Conservation (phyloP, 2,329 filamentous ascomycete species). For the Cadophora luteo-olivacea region DNA sequence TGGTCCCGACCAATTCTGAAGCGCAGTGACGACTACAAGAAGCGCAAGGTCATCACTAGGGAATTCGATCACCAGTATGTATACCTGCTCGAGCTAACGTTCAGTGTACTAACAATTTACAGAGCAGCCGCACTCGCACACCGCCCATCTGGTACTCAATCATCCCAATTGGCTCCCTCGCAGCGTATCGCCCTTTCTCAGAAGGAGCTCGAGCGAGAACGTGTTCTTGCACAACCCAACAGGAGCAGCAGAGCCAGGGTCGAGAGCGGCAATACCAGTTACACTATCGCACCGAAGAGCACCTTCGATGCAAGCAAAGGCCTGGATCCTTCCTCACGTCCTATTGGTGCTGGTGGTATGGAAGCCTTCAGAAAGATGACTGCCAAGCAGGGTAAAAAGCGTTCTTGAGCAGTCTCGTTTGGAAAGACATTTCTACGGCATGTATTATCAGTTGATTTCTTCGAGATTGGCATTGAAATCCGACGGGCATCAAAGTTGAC, state of each 20-base stretch:
- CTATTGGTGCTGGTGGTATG: conserved; percentile 67
- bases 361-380: conserved; percentile 72
- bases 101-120: conserved; percentile 27
- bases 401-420: conserved; percentile 25
- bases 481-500: background rate
- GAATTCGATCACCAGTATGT: conserved; percentile 70
- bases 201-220: conserved; percentile 57
- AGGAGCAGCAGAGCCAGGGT: conserved; percentile 61
- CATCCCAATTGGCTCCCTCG: conserved; percentile 39
- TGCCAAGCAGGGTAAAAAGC: conserved; percentile 64
- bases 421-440: background rate
- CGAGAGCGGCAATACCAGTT: conserved; percentile 45
- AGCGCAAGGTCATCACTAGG: conserved; percentile 71
- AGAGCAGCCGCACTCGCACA: conserved; percentile 45
- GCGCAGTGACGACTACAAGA: conserved; percentile 92
- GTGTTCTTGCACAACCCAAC: conserved; percentile 62
- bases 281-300: conserved; percentile 53
- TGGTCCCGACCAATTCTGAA: conserved; percentile 96
- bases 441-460: conserved; percentile 1
- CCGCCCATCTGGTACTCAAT: conserved; percentile 41
- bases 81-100: background rate
- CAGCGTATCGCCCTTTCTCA: conserved; percentile 40
- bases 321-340: conserved; percentile 57
- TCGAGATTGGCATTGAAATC: background rate
- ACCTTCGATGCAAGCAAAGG: conserved; percentile 62